Conservation (phyloP, 2,329 filamentous ascomycete genomes). For the Colletotrichum sublineola region DNA sequence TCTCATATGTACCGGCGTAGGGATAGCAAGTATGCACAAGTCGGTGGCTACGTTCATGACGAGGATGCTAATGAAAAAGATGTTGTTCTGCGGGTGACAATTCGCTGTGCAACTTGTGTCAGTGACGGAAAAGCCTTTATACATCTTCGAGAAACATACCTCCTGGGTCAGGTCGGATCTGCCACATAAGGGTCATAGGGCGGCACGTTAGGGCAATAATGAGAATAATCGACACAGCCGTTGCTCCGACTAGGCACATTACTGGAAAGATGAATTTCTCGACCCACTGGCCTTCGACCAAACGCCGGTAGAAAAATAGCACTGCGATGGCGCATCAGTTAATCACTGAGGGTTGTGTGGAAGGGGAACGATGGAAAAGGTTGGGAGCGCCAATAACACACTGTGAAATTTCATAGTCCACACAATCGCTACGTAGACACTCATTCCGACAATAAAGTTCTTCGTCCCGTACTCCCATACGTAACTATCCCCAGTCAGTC, state of each 20-base stretch:
- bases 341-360: no score
- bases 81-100: constrained; percentile 46
- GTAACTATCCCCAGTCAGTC: no score
- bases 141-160: constrained; percentile 44
- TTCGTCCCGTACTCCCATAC: constrained; percentile 51
- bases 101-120: constrained; percentile 37
- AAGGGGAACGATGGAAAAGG: neutral
- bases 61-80: constrained; percentile 51
- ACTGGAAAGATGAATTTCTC: constrained; percentile 53
- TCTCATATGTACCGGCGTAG: constrained; percentile 47
- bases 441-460: constrained; percentile 52
- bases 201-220: constrained; percentile 50
- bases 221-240: constrained; percentile 46
- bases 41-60: constrained; percentile 52
- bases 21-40: constrained; percentile 52
- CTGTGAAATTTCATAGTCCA: constrained; percentile 57
- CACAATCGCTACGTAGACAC: constrained; percentile 52
- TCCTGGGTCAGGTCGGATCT: constrained; percentile 54
- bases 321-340: constrained; percentile 36
- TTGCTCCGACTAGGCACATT: constrained; percentile 49
- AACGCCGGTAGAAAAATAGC: constrained; percentile 55
- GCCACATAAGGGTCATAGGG: constrained; percentile 52
- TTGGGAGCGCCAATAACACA: neutral
- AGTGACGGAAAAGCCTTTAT: constrained; percentile 39
- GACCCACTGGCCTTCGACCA: constrained; percentile 52